phyloP scores from a whole-genome alignment of 2,329 filamentous ascomycete species.

The Cercospora canescens region DNA sequence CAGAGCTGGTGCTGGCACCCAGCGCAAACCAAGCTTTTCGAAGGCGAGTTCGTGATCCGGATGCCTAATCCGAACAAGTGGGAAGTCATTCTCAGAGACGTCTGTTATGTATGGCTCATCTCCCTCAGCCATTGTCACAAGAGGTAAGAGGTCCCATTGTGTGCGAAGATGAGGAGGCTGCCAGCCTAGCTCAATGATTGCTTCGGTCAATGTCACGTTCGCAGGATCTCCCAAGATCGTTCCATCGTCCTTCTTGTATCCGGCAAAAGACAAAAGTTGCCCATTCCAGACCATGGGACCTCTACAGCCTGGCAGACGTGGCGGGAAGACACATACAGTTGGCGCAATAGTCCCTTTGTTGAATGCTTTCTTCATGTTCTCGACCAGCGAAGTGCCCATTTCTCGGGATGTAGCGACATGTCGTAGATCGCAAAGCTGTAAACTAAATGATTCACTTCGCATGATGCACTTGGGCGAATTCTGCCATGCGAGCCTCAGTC shows the following conservation, averaged over 20 bases:
- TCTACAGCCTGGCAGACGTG: not conserved
- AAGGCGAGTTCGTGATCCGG: slow-evolving; percentile 2
- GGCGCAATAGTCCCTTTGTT: slow-evolving; percentile 8
- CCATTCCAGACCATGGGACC: slow-evolving; percentile 13
- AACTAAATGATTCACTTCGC: slow-evolving; percentile 9
- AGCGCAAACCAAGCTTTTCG: slow-evolving; percentile 9
- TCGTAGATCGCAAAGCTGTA: slow-evolving; percentile 8
- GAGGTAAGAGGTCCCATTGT: slow-evolving; percentile 13
- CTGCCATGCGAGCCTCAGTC: slow-evolving; percentile 11
- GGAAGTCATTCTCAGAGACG: slow-evolving; percentile 5
- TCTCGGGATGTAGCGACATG: not conserved
- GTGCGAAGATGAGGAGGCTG: slow-evolving; percentile 3
- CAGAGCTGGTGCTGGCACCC: slow-evolving; percentile 14
- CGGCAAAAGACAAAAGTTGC: slow-evolving; percentile 13
- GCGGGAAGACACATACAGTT: slow-evolving; percentile 14
- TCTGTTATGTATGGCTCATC: slow-evolving; percentile 1
- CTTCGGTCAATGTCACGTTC: slow-evolving; percentile 7
- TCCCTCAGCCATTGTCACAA: slow-evolving; percentile 14
- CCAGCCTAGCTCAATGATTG: slow-evolving; percentile 12
- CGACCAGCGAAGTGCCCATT: slow-evolving; percentile 6
- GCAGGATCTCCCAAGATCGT: slow-evolving; percentile 11
- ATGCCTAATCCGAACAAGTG: slow-evolving; percentile 8
- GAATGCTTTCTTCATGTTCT: slow-evolving; percentile 1
- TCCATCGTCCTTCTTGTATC: slow-evolving; percentile 2
- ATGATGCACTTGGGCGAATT: slow-evolving; percentile 14